A percentile compares a stretch with the other conserved stretches of the same genome.
Conservation (phyloP, 208 protist genomes). For the Crithidia brevicula region DNA sequence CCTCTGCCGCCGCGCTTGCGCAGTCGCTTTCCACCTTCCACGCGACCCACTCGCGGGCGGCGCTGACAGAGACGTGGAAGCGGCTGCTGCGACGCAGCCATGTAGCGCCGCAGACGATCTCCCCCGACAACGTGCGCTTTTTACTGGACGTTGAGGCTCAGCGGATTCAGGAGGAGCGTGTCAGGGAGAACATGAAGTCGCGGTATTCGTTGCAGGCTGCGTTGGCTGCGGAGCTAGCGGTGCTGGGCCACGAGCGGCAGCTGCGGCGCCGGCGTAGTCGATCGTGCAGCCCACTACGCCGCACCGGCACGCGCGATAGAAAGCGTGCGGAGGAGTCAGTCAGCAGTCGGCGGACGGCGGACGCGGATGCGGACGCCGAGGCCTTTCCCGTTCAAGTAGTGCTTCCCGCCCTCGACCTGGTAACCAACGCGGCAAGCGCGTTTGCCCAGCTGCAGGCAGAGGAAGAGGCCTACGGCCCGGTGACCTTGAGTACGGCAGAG, state of each 20-base stretch:
- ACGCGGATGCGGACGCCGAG: background rate
- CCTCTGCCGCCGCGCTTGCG: slow-evolving; percentile 15
- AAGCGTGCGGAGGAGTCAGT: background rate
- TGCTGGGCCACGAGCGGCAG: slow-evolving; percentile 34
- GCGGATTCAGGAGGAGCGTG: slow-evolving; percentile 35
- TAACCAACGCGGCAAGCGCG: slow-evolving; percentile 18
- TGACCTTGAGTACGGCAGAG: slow-evolving; percentile 20
- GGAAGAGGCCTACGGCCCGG: slow-evolving; percentile 17
- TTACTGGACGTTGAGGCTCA: slow-evolving; percentile 40
- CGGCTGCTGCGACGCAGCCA: slow-evolving; percentile 31
- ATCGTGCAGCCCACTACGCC: slow-evolving; percentile 1
- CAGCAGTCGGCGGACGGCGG: slow-evolving; percentile 2
- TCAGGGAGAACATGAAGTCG: slow-evolving; percentile 52
- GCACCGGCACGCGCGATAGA: background rate
- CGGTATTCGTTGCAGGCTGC: slow-evolving; percentile 78
- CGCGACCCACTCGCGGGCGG: slow-evolving; percentile 17
- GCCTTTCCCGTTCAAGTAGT: slow-evolving; percentile 13
- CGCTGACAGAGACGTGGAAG: slow-evolving; percentile 32
- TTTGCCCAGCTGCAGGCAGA: slow-evolving; percentile 30
- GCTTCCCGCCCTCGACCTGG: slow-evolving; percentile 32
- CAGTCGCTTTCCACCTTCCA: slow-evolving; percentile 24
- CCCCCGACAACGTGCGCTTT: slow-evolving; percentile 32
- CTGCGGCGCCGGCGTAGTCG: slow-evolving; percentile 4
- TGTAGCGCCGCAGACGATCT: slow-evolving; percentile 15
- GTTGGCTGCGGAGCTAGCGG: slow-evolving; percentile 60